These are phyloP conservation scores for Fraxinus velutina DNA, from an alignment of 305 asterid genomes.

Conservation along the genomic window DNA sequence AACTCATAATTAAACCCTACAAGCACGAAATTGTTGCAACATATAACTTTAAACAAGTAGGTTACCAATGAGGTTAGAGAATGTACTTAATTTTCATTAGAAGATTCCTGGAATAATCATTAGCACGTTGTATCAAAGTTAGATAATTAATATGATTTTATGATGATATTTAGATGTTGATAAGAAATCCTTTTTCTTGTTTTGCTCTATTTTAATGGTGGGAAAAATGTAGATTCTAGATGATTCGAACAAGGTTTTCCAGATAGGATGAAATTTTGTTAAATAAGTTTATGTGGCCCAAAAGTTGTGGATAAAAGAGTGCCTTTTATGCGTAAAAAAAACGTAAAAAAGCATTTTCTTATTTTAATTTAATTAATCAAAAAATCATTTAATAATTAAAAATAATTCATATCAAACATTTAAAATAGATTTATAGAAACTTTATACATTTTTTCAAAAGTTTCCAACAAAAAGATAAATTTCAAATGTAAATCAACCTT, in stretches of 20 bases:
- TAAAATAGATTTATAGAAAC: background rate
- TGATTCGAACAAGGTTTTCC: background rate
- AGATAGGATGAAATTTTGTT: constrained; percentile 2
- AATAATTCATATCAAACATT: background rate
- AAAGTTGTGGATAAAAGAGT: background rate
- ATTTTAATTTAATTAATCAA: no score
- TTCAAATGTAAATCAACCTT: background rate
- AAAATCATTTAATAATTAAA: no score
- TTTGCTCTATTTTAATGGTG: background rate
- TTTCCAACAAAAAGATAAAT: background rate
- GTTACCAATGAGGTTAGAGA: background rate
- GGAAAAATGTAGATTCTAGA: background rate
- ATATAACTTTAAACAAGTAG: background rate
- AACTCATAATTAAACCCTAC: background rate
- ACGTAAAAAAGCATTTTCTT: no score
- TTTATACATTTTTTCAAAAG: no score
- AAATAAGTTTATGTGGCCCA: background rate
- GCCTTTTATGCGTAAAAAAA: background rate
- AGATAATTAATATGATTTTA: background rate
- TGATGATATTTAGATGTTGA: background rate
- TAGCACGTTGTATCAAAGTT: background rate
- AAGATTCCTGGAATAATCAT: constrained; percentile 6
- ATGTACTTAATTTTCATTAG: background rate
- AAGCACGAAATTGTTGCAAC: background rate
- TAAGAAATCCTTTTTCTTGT: background rate